Evolutionary conservation across 352 stramenopile genomes (phyloP).

Genomic region (Pythium dissimile): DNA sequence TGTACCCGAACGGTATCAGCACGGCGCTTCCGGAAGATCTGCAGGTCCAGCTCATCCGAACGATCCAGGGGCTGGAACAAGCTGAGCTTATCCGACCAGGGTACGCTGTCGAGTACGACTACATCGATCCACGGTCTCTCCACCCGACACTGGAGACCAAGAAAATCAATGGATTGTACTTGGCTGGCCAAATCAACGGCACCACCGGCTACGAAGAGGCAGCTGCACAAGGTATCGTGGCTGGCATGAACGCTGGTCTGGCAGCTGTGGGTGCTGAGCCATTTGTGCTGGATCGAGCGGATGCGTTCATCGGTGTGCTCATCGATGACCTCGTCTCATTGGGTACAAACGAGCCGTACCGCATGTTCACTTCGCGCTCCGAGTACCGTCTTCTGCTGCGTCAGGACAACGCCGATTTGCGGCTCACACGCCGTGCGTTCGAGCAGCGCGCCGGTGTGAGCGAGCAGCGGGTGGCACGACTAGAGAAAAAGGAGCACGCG

Average conservation of each 20-base stretch:
- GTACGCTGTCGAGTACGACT: constrained; percentile 99
- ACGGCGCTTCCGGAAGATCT: constrained; percentile 91
- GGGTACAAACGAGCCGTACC: constrained; percentile 96
- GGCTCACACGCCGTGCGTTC: constrained; percentile 92
- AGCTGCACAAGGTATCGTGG: constrained; percentile 96
- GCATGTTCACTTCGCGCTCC: constrained; percentile 98
- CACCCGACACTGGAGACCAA: constrained; percentile 95
- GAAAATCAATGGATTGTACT: constrained; percentile 89
- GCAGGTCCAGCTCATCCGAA: constrained; percentile 93
- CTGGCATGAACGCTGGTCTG: constrained; percentile 94
- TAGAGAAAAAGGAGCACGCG: constrained; percentile 83
- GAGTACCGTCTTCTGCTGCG: constrained; percentile 88
- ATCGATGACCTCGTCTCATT: constrained; percentile 98
- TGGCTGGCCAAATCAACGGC: constrained; percentile 98
- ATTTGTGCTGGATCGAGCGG: constrained; percentile 92
- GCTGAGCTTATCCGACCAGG: constrained; percentile 94
- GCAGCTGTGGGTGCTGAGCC: constrained; percentile 48
- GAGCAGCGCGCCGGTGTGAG: constrained; percentile 74
- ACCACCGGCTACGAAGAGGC: constrained; percentile 99
- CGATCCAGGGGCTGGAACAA: constrained; percentile 94
- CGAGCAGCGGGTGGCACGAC: constrained; percentile 64
- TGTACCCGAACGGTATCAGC: constrained; percentile 98
- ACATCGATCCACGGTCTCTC: constrained; percentile 93
- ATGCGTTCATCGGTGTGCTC: constrained; percentile 97
- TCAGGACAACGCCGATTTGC: constrained; percentile 97